Conservation (phyloP, 371 early-diverging fungal species). For the Sanchytrium tribonematis region DNA sequence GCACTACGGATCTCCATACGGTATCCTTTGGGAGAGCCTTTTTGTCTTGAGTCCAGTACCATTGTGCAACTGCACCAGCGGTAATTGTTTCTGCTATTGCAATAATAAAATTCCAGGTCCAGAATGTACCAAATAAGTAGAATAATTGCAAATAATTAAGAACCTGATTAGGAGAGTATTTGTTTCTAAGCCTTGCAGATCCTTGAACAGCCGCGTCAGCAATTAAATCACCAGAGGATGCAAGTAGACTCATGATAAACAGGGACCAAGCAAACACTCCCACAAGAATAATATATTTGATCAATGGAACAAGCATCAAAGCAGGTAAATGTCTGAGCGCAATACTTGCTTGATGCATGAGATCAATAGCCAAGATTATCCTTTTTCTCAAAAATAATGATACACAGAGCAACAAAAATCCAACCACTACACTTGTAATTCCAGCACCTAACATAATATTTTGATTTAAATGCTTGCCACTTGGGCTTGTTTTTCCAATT, state of each 20-base stretch:
- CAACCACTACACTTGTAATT: conserved; percentile 2
- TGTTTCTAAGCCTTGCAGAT: neutral
- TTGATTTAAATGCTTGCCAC: neutral
- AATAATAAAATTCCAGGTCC: conserved; percentile 14
- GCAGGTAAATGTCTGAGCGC: conserved; percentile 6
- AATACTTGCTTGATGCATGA: conserved; percentile 11
- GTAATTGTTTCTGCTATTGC: conserved; percentile 17
- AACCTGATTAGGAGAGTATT: neutral
- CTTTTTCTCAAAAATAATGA: conserved; percentile 11
- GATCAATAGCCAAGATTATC: conserved; percentile 15
- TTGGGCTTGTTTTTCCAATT: neutral
- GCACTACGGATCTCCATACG: conserved; percentile 10
- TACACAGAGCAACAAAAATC: conserved; percentile 8
- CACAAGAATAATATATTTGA: conserved; percentile 2
- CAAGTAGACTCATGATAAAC: conserved; percentile 2
- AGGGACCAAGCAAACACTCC: conserved; percentile 3
- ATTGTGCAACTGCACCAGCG: conserved; percentile 20
- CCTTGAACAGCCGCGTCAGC: too few species aligned
- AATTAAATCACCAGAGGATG: neutral
- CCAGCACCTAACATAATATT: conserved; percentile 3
- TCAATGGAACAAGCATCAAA: conserved; percentile 6
- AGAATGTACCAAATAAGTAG: conserved; percentile 21
- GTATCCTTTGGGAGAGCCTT: conserved; percentile 7
- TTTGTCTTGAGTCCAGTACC: conserved; percentile 25
- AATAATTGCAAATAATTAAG: conserved; percentile 5